These are phyloP conservation scores for Venturia aucupariae DNA, from an alignment of 2,329 filamentous ascomycete species.

Conservation along the genomic window DNA sequence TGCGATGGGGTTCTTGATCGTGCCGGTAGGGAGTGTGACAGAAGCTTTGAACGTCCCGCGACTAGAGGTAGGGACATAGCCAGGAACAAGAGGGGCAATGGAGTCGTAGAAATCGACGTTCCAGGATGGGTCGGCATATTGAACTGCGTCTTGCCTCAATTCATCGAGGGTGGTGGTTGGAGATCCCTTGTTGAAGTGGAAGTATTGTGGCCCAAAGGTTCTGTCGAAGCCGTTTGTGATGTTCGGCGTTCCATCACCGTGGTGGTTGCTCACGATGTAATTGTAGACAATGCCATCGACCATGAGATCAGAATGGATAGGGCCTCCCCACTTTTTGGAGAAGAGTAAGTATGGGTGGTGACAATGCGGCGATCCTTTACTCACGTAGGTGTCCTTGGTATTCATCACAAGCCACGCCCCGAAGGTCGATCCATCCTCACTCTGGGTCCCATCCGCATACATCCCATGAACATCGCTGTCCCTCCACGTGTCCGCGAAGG, in stretches of 20 bases:
- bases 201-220: constrained; percentile 56
- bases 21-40: constrained; percentile 43
- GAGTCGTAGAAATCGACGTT: constrained; percentile 54
- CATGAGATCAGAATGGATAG: constrained; percentile 52
- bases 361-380: neutral
- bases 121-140: constrained; percentile 44
- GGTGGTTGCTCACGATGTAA: constrained; percentile 53
- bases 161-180: constrained; percentile 37
- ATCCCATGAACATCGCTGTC: constrained; percentile 49
- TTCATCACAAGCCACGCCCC: constrained; percentile 6
- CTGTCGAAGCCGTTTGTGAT: constrained; percentile 56
- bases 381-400: constrained; percentile 38
- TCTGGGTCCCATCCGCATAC: constrained; percentile 21
- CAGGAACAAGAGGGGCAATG: constrained; percentile 49
- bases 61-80: constrained; percentile 45
- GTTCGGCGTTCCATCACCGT: constrained; percentile 54
- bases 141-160: constrained; percentile 45
- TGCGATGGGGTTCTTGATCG: constrained; percentile 41
- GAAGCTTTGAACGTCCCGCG: constrained; percentile 44
- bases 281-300: constrained; percentile 60
- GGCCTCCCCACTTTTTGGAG: constrained; percentile 40
- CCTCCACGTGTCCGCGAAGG: constrained; percentile 49
- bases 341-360: neutral
- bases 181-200: constrained; percentile 51
- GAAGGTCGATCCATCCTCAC: neutral